Conservation (phyloP, 176 grass and related monocot genomes). For the Alopecurus myosuroides region DNA sequence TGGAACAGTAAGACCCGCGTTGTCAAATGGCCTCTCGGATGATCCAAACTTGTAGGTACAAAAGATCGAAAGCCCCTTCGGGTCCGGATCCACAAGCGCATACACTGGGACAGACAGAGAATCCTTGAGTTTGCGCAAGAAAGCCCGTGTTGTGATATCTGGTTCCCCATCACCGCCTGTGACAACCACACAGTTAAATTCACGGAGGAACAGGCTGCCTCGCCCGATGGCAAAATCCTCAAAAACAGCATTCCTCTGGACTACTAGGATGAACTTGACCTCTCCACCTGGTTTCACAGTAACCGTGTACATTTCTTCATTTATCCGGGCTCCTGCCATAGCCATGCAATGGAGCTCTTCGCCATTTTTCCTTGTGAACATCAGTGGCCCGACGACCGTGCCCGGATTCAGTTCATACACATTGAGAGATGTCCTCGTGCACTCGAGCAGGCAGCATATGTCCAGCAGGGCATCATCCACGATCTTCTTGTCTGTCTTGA, state of each 20-base stretch:
- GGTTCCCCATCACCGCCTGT: not conserved
- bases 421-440: not conserved
- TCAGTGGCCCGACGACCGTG: not conserved
- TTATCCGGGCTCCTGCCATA: too few relatives aligned
- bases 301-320: not conserved
- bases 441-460: not conserved
- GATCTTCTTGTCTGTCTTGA: not conserved
- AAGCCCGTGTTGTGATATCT: not conserved
- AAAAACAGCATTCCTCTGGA: not conserved
- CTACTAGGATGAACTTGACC: not conserved
- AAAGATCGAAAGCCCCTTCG: not conserved
- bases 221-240: not conserved
- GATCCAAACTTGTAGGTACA: not conserved
- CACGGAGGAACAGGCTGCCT: not conserved
- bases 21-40: not conserved
- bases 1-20: not conserved
- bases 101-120: not conserved
- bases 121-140: constrained; percentile 7
- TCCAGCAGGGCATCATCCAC: not conserved
- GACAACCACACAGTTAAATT: not conserved
- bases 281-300: not conserved
- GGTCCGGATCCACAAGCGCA: not conserved
- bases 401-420: not conserved
- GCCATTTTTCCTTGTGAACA: not conserved
- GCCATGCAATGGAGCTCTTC: not conserved